These are phyloP conservation scores for Teratosphaeria gauchensis DNA, from an alignment of 2,329 filamentous ascomycete genomes.

Conservation along the genomic window DNA sequence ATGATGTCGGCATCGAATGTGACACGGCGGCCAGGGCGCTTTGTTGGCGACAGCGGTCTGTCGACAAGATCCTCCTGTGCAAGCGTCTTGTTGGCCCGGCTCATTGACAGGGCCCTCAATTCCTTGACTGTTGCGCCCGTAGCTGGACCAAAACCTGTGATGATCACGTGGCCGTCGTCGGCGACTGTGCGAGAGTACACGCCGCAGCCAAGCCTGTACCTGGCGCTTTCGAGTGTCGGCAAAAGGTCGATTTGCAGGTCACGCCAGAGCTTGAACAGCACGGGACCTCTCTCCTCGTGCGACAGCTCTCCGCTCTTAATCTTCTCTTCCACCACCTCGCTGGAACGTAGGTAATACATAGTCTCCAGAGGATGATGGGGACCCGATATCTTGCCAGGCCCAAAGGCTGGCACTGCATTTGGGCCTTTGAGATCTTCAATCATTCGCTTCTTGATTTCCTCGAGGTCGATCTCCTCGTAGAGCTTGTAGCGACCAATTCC, in stretches of 20 bases:
- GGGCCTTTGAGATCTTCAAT: background rate
- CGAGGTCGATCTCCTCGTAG: background rate
- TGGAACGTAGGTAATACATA: background rate
- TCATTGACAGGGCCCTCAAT: background rate
- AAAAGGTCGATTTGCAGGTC: slow-evolving; percentile 1
- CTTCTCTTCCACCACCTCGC: background rate
- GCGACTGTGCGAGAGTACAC: slow-evolving; percentile 10
- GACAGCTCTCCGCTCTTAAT: background rate
- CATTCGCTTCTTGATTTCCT: background rate
- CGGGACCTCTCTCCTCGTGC: background rate
- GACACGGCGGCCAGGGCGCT: background rate
- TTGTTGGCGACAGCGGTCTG: background rate
- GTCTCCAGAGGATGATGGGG: background rate
- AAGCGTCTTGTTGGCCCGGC: background rate
- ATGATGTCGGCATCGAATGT: background rate
- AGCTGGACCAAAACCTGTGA: slow-evolving; percentile 12
- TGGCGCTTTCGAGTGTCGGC: background rate
- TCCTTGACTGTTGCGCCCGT: background rate
- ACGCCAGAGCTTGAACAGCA: background rate
- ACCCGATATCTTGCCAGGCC: background rate
- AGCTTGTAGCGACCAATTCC: background rate
- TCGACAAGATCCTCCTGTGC: background rate
- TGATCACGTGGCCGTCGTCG: slow-evolving; percentile 12
- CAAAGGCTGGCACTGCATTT: background rate
- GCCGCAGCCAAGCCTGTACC: slow-evolving; percentile 1